A percentile compares a stretch with the other conserved stretches of the same genome.
Evolutionary conservation across 169 alveolate species (phyloP).

Genomic region (Plasmodium adleri): DNA sequence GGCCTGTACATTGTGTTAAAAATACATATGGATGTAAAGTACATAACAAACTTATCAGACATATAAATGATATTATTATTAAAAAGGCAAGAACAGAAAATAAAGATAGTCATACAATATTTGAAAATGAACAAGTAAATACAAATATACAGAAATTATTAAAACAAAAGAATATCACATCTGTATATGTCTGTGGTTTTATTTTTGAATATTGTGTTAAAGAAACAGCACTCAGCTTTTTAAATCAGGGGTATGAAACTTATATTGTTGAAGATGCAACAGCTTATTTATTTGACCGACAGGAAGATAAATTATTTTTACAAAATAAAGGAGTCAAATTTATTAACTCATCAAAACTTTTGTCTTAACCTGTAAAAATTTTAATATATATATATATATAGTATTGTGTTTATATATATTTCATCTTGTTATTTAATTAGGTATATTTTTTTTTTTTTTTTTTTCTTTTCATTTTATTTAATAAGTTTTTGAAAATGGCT

Average conservation of each 20-base stretch:
- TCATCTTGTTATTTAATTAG: too few relatives aligned
- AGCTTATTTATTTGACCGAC: constrained; percentile 27
- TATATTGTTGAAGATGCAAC: constrained; percentile 75
- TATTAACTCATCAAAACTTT: constrained; percentile 25
- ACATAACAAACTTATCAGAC: constrained; percentile 52
- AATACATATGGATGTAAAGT: constrained; percentile 54
- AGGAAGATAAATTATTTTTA: constrained; percentile 22
- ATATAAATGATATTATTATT: constrained; percentile 50
- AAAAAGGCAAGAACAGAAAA: constrained; percentile 40
- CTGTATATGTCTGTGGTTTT: constrained; percentile 62
- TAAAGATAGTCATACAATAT: constrained; percentile 41
- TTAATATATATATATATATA: too few relatives aligned
- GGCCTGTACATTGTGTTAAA: constrained; percentile 73
- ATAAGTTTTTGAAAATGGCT: too few relatives aligned
- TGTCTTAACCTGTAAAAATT: not conserved
- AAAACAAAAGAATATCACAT: constrained; percentile 19
- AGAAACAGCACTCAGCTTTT: constrained; percentile 57
- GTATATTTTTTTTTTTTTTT: too few relatives aligned
- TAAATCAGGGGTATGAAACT: constrained; percentile 28
- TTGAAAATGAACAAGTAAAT: constrained; percentile 38
- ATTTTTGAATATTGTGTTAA: constrained; percentile 73
- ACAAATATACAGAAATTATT: constrained; percentile 11
- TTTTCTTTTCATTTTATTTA: too few relatives aligned
- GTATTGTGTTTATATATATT: not conserved
- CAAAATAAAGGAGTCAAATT: constrained; percentile 50